phyloP scores from a whole-genome alignment of 176 grass and related monocot species.

The Urochloa ruziziensis region DNA sequence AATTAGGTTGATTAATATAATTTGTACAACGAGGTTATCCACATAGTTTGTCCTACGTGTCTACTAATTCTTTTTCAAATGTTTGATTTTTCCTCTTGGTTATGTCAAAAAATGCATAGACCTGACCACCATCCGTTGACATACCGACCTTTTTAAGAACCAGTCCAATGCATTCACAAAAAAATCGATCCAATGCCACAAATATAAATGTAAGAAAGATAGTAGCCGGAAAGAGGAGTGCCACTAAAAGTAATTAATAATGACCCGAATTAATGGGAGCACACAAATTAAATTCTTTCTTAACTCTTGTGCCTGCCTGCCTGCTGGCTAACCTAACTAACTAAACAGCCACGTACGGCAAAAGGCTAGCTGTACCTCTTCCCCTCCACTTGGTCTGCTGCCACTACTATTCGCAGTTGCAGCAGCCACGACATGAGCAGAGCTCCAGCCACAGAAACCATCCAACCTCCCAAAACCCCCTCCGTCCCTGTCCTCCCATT shows the following conservation, averaged over 20 bases:
- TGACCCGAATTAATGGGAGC: neutral
- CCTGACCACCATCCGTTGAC: neutral
- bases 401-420: neutral
- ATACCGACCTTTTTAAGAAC: neutral
- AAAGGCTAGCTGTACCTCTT: neutral
- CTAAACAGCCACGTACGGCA: neutral
- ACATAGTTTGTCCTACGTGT: too few species aligned
- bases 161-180: too few species aligned
- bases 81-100: neutral
- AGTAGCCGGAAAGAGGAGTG: too few species aligned
- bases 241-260: too few species aligned
- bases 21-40: neutral
- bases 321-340: neutral
- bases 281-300: neutral
- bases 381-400: neutral
- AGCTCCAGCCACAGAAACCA: slow-evolving; percentile 20
- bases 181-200: neutral
- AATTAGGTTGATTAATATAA: neutral
- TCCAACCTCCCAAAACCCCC: neutral
- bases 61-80: too few species aligned
- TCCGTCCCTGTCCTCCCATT: neutral
- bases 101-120: neutral
- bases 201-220: too few species aligned
- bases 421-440: slow-evolving; percentile 44
- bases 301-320: neutral